Percentiles rank a stretch among this genome's conserved stretches.
Conservation (phyloP, 176 grass and related monocot genomes). For the Coix lacrymajobi region DNA sequence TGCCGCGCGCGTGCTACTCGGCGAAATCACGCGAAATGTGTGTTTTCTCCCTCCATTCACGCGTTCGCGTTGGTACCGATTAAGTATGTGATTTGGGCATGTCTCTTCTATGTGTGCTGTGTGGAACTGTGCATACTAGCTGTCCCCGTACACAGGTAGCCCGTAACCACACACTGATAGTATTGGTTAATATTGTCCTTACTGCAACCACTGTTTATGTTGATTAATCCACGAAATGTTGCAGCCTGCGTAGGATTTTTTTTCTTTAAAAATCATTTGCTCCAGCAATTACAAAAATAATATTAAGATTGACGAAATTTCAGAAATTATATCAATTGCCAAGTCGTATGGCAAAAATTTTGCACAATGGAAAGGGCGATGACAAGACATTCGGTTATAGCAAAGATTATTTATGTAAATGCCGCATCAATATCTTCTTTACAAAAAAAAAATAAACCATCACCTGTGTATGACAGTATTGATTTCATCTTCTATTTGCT, state of each 20-base stretch:
- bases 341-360: not conserved
- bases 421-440: not conserved
- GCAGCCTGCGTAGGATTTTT: not conserved
- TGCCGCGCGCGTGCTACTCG: not conserved
- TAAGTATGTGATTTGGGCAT: not conserved
- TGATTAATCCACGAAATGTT: not conserved
- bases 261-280: not conserved
- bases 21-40: constrained; percentile 7
- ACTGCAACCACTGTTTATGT: not conserved
- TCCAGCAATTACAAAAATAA: not conserved
- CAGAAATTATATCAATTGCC: not conserved
- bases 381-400: not conserved
- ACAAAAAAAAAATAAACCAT: not conserved
- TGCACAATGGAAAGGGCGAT: not conserved
- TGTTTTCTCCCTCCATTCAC: not conserved
- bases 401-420: not conserved
- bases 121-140: not conserved
- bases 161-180: not conserved
- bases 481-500: not conserved
- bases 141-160: not conserved
- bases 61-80: not conserved
- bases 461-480: not conserved
- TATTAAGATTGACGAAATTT: not conserved
- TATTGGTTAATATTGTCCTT: not conserved
- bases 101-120: not conserved